Base-by-base conservation (phyloP, 331 rosid species). In the Malus hybrid region DNA sequence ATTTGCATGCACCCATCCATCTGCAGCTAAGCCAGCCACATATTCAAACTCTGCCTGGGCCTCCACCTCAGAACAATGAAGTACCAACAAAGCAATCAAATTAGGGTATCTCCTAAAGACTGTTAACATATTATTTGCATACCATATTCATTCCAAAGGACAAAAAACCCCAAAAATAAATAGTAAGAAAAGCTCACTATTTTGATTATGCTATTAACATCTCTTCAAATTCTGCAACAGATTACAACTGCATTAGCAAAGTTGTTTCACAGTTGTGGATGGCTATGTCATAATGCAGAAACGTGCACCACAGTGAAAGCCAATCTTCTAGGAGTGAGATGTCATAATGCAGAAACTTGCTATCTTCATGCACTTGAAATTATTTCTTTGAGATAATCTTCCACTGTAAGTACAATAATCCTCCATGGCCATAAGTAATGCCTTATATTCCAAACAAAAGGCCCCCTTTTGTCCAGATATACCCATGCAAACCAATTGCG, bases 101-200 rank as follows among this genome's bases (percentile, higher is more conserved):
- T 80, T 87, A 57, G 89, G 98, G 98, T 93, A 93, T 67, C 78
- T 71, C 76, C 87, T 85, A 75, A 48, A 70, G 3, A 68, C 77
- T 70, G 20, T 73, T 65, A 27, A 68, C 39, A 61, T 59, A 52
- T 42, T 14, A 2, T 14, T 13, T 13, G 6, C 14, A 10, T 61
- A 16, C n/a, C 46, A 31, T 31, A 16, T 50, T 70, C 31, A 32
- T 3, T 31, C 27, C 4, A 36, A 34, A 7, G 42, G 42, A 34
- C 22, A 7, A 13, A 1, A 24, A 1, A 3, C 11, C 10, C 31
- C 16, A 29, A 19, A 3, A 28, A 15, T 5, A 20, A 10, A 12
- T 29, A 33, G 18, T 22, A 71, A 10, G 39, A 12, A 32, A 31
- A 36, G 36, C 27, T 33, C 10, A 14, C 5, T 5, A 16, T 73